These are phyloP conservation scores for Solanum chilense DNA, from an alignment of 257 asterid genomes.

Conservation along the genomic window DNA sequence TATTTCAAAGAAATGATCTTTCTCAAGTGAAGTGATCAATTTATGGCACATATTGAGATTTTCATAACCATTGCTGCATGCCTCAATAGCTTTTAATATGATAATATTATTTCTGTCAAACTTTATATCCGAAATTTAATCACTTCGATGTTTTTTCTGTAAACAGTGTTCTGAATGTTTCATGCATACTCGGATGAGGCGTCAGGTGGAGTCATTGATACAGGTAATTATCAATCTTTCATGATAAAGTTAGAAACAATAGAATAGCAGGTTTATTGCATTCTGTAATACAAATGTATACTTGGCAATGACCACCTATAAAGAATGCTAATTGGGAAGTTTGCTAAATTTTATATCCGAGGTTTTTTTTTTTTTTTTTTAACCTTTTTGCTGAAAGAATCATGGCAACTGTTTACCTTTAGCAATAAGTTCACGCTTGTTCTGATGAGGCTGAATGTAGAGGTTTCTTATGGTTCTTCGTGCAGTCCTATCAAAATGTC, in stretches of 20 bases:
- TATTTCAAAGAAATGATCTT: neutral
- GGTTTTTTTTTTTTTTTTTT: neutral
- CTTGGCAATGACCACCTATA: neutral
- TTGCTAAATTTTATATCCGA: neutral
- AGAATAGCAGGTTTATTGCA: neutral
- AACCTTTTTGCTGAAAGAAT: neutral
- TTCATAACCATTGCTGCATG: neutral
- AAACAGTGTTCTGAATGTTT: slow-evolving; percentile 89
- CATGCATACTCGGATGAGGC: slow-evolving; percentile 99
- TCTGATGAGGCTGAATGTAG: neutral
- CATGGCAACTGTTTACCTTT: neutral
- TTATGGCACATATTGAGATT: neutral
- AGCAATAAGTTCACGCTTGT: neutral
- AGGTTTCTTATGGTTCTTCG: neutral
- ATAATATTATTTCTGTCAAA: neutral
- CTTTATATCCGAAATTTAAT: neutral
- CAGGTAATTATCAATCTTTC: slow-evolving; percentile 32
- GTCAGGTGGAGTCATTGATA: slow-evolving; percentile 84
- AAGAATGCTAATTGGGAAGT: neutral
- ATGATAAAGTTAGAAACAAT: neutral
- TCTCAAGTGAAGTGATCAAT: neutral
- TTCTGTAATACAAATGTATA: neutral
- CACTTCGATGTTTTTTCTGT: neutral
- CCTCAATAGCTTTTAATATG: neutral
- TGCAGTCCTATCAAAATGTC: neutral